A percentile compares a stretch with the other conserved stretches of the same genome.
phyloP scores from a whole-genome alignment of 768 basidiomycete species.

The Zangia roseola region DNA sequence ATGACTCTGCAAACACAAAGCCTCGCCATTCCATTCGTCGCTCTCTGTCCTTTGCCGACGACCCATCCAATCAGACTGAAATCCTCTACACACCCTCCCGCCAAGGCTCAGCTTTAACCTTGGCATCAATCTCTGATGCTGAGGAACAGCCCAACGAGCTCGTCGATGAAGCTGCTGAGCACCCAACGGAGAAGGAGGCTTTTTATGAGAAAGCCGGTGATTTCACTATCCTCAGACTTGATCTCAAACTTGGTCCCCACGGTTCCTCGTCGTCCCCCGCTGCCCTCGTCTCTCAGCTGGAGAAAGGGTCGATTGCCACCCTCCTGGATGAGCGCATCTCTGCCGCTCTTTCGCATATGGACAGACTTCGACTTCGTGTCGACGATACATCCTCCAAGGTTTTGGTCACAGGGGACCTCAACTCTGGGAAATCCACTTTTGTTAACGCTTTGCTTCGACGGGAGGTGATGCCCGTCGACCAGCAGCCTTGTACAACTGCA shows the following conservation, averaged over 20 bases:
- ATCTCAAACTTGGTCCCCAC: constrained; percentile 85
- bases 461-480: constrained; percentile 94
- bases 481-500: constrained; percentile 95
- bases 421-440: constrained; percentile 97
- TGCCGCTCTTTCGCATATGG: constrained; percentile 72
- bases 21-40: constrained; percentile 51
- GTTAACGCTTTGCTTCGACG: constrained; percentile 92
- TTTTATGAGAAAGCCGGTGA: constrained; percentile 48
- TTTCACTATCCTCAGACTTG: constrained; percentile 87
- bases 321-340: constrained; percentile 84
- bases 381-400: constrained; percentile 93
- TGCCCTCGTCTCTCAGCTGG: constrained; percentile 84
- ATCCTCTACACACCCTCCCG: constrained; percentile 56
- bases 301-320: constrained; percentile 90
- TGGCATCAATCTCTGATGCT: constrained; percentile 50
- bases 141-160: constrained; percentile 30
- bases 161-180: constrained; percentile 20
- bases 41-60: constrained; percentile 83
- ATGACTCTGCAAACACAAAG: constrained; percentile 26
- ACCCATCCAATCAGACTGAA: constrained; percentile 64
- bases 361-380: constrained; percentile 82
- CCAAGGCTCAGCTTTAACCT: constrained; percentile 54
- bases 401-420: constrained; percentile 96
- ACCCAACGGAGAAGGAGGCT: constrained; percentile 34
- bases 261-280: constrained; percentile 60